Evolutionary conservation across 768 basidiomycete species (phyloP), one percentile per base, ranked within the genome.

Genomic region (Phanerochaete carnosa): DNA sequence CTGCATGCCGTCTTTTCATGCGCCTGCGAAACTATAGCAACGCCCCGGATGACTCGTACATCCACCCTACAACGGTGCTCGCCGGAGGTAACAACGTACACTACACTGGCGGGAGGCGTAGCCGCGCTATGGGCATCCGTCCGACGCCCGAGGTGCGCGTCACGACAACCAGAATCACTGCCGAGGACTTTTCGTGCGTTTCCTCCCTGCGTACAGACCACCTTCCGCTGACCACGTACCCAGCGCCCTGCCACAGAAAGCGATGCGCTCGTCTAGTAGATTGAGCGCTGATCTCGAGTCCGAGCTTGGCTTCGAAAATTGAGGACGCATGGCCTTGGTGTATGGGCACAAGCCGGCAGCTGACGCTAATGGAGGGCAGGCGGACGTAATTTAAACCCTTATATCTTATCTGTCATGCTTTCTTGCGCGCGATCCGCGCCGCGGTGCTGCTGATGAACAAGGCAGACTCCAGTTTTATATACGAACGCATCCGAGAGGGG

Each of bases 1-100:
- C 87, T 23, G 84, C 88, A 29, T 86, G 86, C 69, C 82, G 88
- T 45, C 82, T 85, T 28, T 87, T 89, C 47, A 86, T 88, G 69
- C 79, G 86, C 61, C 75, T 90, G 25, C 79, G 83, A 39, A 84
- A 86, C 55, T n/a, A n/a, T n/a, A n/a, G n/a, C n/a, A n/a, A n/a
- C n/a, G 86, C 83, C 64, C 80, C 74, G 64, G 53, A 64, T 0
- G 45, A 72, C 54, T 33, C 62, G 15, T 72, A 69, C 63, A 66
- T 71, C 39, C 66, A 67, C 62, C 66, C 54, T 53, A 45, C 66
- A 58, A 46, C 51, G 60, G 25, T 39, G 28, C 45, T 58, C 55
- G 22, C 62, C 52, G 43, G 45, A 51, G 3, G 30, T 49, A 25
- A 33, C 37, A 33, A 37, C 32, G 15, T 43, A 19, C 50, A 46